Conservation (phyloP, 2,329 filamentous ascomycete genomes). For the Onygena corvina region DNA sequence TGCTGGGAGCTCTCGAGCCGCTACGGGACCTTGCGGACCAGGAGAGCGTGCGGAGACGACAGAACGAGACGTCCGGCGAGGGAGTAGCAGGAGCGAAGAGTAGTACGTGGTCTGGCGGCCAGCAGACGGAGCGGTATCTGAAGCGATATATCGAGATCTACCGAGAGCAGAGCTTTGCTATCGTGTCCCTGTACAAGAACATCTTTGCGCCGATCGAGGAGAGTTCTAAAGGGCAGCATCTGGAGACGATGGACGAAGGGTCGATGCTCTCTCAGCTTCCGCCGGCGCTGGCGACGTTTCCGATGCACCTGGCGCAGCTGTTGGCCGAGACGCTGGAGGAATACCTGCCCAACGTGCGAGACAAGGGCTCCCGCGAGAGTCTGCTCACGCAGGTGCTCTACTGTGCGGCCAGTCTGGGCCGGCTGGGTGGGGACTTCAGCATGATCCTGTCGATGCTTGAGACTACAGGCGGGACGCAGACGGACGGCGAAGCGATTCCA, state of each 20-base stretch:
- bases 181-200: slow-evolving; percentile 85
- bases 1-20: slow-evolving; percentile 72
- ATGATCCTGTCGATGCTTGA: slow-evolving; percentile 61
- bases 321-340: slow-evolving; percentile 61
- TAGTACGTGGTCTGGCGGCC: slow-evolving; percentile 46
- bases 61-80: slow-evolving; percentile 17
- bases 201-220: slow-evolving; percentile 69
- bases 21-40: slow-evolving; percentile 81
- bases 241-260: slow-evolving; percentile 22
- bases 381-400: slow-evolving; percentile 86
- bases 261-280: slow-evolving; percentile 46
- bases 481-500: slow-evolving; percentile 33
- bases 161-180: slow-evolving; percentile 90
- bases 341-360: slow-evolving; percentile 72
- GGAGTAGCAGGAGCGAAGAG: slow-evolving; percentile 13
- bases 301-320: slow-evolving; percentile 68
- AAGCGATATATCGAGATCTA: slow-evolving; percentile 97
- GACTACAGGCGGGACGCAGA: slow-evolving; percentile 29
- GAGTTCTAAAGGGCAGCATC: no score
- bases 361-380: slow-evolving; percentile 70
- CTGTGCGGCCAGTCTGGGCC: slow-evolving; percentile 78
- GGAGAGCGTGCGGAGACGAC: slow-evolving; percentile 46
- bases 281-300: slow-evolving; percentile 69
- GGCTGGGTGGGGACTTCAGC: slow-evolving; percentile 85
- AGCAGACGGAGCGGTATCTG: slow-evolving; percentile 86